Base-by-base conservation (phyloP, 805 yeast genomes). In the Wickerhamomyces pijperi region DNA sequence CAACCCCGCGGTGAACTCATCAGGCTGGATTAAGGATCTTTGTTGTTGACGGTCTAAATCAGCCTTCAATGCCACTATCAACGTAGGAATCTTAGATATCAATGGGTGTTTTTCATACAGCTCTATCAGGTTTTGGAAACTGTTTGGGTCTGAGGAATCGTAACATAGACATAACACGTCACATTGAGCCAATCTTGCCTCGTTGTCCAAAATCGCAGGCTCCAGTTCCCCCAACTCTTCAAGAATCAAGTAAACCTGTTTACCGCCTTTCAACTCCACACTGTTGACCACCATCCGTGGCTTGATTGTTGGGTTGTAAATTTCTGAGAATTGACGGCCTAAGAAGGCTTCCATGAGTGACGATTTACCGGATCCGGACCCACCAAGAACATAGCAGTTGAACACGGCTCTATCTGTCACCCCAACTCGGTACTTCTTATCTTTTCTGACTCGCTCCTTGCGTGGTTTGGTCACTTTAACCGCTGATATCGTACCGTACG, bases 11-110 rank as follows among this genome's bases (percentile, higher is more conserved):
- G 95, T 79, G 52, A 78, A 87, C 20, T 76, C 79, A 48, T 92
- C 97, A 0, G 99, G 98, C 53, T 85, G 96, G 5, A 71, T 63
- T 40, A 75, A 83, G 31, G 81, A 76, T 29, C 98, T 60, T 53
- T 92, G 99, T 53, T 90, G 97, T 55, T 88, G 97, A 48, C 94
- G 78, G 57, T 92, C 99, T 29, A 86, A 65, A 59, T 92, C 99
- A 0, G 98, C 97, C 54, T 92, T 92, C 28, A 88, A 63, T 0
- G 96, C 98, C 1, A 88, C 97, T 52, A 80, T 84, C 0, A 92
- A 78, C 4, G 81, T 72, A 0, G 99, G 99, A 2, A 92, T 61
- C 38, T 71, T 70, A 47, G 79, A 73, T 16, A 80, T 60, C 25
- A 65, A 62, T 2, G 77, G 72, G 50, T 81, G 76, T 45, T 64